phyloP scores from a whole-genome alignment of 768 basidiomycete genomes.

The Trametes gibbosa region DNA sequence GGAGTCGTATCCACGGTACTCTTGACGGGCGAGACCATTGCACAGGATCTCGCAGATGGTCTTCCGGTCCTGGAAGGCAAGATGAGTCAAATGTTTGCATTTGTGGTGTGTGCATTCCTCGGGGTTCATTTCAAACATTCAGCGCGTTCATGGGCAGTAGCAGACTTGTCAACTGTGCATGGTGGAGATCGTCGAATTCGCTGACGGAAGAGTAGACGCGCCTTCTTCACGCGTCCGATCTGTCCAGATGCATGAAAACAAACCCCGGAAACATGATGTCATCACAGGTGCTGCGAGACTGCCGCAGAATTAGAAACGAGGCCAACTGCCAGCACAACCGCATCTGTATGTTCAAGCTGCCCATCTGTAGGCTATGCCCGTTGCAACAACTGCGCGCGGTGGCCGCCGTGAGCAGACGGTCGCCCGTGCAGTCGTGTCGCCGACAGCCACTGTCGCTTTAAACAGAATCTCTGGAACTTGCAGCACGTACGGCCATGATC shows the following conservation, averaged over 20 bases:
- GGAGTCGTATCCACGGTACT: constrained; percentile 98
- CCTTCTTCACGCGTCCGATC: neutral
- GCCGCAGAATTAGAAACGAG: neutral
- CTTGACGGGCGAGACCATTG: constrained; percentile 89
- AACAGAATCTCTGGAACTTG: neutral
- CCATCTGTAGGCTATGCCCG: neutral
- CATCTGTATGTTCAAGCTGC: neutral
- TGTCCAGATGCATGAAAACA: neutral
- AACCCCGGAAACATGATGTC: constrained; percentile 4
- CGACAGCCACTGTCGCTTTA: neutral
- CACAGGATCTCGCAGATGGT: constrained; percentile 88
- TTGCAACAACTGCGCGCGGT: neutral
- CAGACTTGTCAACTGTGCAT: too few species aligned
- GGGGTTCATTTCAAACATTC: too few species aligned
- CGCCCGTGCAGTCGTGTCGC: neutral
- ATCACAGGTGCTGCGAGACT: neutral
- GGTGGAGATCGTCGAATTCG: neutral
- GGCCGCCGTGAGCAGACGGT: neutral
- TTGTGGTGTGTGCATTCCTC: too few species aligned
- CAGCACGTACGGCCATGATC: neutral
- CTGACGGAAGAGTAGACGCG: neutral
- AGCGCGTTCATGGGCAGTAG: too few species aligned
- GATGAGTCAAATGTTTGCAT: neutral
- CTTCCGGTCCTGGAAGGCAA: constrained; percentile 65
- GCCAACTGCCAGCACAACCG: neutral